Evolutionary conservation across 1,139 yeast genomes (phyloP).

Genomic region (Hanseniaspora sp.): DNA sequence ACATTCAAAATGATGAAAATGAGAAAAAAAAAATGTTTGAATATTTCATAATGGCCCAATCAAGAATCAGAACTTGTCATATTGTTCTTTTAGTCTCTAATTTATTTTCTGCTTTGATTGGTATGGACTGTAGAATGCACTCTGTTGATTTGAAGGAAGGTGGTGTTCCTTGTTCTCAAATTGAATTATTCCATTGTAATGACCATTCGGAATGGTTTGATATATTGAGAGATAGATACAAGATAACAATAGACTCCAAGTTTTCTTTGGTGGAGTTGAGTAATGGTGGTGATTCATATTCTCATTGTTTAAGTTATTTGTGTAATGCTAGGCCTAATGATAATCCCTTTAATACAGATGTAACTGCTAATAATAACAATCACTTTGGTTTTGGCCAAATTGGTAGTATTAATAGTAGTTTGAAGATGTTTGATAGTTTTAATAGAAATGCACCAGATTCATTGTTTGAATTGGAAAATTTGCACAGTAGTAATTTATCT

Average conservation of each 20-base stretch:
- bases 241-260: slow-evolving; percentile 37
- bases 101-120: slow-evolving; percentile 56
- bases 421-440: not conserved
- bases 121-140: slow-evolving; percentile 42
- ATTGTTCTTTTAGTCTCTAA: slow-evolving; percentile 65
- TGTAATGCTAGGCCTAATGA: slow-evolving; percentile 26
- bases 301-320: slow-evolving; percentile 40
- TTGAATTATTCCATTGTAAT: slow-evolving; percentile 57
- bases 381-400: not conserved
- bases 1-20: slow-evolving; percentile 22
- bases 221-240: slow-evolving; percentile 27
- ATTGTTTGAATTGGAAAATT: slow-evolving; percentile 32
- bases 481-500: slow-evolving; percentile 34
- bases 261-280: slow-evolving; percentile 45
- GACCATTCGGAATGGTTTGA: slow-evolving; percentile 49
- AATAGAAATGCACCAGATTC: slow-evolving; percentile 4
- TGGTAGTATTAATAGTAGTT: not conserved
- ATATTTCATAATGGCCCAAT: slow-evolving; percentile 69
- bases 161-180: slow-evolving; percentile 60
- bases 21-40: slow-evolving; percentile 43
- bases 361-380: not conserved
- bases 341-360: not conserved
- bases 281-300: slow-evolving; percentile 46
- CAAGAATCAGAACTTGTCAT: slow-evolving; percentile 76
- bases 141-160: slow-evolving; percentile 49